Percentiles rank a stretch among this genome's conserved stretches.
Conservation (phyloP, 306 rosid genomes). For the Casuarina glauca region DNA sequence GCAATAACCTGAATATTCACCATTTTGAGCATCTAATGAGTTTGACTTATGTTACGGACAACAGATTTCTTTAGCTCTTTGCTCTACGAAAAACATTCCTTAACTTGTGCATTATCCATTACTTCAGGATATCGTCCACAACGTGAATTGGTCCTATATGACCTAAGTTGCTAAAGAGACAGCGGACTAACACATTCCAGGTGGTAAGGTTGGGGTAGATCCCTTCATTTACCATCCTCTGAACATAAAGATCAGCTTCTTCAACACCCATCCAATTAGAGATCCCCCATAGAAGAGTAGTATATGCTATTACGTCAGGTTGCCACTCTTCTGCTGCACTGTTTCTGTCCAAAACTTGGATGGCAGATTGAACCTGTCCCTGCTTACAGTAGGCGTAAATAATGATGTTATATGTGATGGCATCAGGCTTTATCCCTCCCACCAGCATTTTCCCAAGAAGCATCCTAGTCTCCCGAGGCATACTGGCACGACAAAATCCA, state of each 20-base stretch:
- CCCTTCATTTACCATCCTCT: constrained; percentile 63
- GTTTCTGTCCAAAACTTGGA: constrained; percentile 49
- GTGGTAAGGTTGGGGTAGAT: constrained; percentile 62
- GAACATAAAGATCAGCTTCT: constrained; percentile 64
- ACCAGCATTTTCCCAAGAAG: constrained; percentile 66
- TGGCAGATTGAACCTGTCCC: constrained; percentile 63
- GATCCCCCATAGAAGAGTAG: constrained; percentile 71
- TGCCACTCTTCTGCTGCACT: constrained; percentile 48
- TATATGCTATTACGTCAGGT: constrained; percentile 68
- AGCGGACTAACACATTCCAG: constrained; percentile 72
- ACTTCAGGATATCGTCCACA: constrained; percentile 59
- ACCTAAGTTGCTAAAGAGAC: constrained; percentile 70
- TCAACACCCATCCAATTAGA: constrained; percentile 58
- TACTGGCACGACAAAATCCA: constrained; percentile 64
- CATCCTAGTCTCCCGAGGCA: constrained; percentile 56
- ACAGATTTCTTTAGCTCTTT: background rate
- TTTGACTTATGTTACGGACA: constrained; percentile 14
- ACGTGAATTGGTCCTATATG: constrained; percentile 78
- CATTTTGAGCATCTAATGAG: constrained; percentile 13
- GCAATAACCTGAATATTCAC: background rate
- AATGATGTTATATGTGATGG: constrained; percentile 53
- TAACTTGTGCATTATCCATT: constrained; percentile 30
- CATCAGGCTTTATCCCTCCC: constrained; percentile 61
- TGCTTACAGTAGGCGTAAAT: constrained; percentile 56
- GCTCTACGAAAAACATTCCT: background rate